Base-by-base conservation (phyloP, 2,329 filamentous ascomycete genomes). In the Beauveria australis region DNA sequence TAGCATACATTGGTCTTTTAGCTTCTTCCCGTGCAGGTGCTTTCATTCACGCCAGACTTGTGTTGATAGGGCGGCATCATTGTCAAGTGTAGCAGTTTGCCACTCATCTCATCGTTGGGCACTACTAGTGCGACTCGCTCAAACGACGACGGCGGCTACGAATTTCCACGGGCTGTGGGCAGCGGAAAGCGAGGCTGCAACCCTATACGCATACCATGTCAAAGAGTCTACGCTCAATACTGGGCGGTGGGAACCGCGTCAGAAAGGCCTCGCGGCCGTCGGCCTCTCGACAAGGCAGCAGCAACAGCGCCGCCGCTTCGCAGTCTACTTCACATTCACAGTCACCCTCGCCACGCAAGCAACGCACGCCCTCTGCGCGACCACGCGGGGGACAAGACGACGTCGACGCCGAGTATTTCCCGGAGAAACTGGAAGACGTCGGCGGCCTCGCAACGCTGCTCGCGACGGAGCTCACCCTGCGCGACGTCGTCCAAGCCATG, bases 401-500 rank as follows among this genome's bases (percentile, higher is more conserved):
- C 12, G 64, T 68, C 24, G 66, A 65, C 2, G 67, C 68, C 8
- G 60, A 67, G 33, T 63, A 71, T n/a, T 76, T 76, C 49, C 66
- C 70, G n/a, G 69, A 74, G 55, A 78, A 76, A 52, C 79, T 91
- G 18, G 80, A 86, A 49, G 86, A 90, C 66, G 71, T 76, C 16
- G 87, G 87, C 16, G 87, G 87, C 12, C 73, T 84, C 10, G 76
- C 84, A 18, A 75, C 77, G 37, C 76, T 81, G 3, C 74, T 89
- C 0, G 78, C 79, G 14, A 74, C 78, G 37, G 81, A 86, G 64
- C 73, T 84, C 16, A 79, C 76, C 30, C 78, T 88, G 5, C 77
- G 82, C 55, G 84, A 88, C 69, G 81, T 87, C 1, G 78, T 83
- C 0, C 86, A 89, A 69, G 84, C 85, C 24, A 84, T 91, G 68